Conservation (phyloP, 2,329 filamentous ascomycete species). For the Cordyceps pruinosa region DNA sequence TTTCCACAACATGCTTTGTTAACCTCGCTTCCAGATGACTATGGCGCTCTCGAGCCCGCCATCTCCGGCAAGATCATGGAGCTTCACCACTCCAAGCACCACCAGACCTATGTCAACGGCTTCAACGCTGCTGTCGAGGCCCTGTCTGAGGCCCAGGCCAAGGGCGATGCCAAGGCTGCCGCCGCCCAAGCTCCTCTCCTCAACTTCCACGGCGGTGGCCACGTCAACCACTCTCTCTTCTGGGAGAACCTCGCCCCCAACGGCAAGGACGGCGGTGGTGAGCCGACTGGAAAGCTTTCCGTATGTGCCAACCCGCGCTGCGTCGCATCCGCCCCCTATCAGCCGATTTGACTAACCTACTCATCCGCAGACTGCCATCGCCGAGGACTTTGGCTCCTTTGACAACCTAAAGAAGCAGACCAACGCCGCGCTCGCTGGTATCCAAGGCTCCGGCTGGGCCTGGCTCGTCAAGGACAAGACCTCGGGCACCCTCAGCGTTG, state of each 20-base stretch:
- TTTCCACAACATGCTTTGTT: neutral
- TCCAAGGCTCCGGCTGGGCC: conserved; percentile 86
- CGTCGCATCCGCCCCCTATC: neutral
- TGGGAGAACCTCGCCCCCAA: conserved; percentile 74
- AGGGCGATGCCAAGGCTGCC: conserved; percentile 50
- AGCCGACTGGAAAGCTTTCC: conserved; percentile 55
- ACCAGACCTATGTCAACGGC: conserved; percentile 87
- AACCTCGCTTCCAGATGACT: conserved; percentile 64
- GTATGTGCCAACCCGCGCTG: conserved; percentile 23
- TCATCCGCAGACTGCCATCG: conserved; percentile 45
- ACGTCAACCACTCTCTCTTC: conserved; percentile 82
- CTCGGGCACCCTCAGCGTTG: conserved; percentile 54
- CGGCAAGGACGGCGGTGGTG: conserved; percentile 54
- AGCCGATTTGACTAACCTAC: neutral
- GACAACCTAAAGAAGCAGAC: conserved; percentile 59
- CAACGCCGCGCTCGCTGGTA: conserved; percentile 60
- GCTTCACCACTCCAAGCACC: conserved; percentile 89
- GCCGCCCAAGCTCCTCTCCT: conserved; percentile 48
- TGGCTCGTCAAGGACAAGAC: conserved; percentile 73
- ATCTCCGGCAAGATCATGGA: conserved; percentile 94
- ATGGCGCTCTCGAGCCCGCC: conserved; percentile 79
- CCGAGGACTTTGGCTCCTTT: conserved; percentile 60
- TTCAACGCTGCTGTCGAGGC: conserved; percentile 76
- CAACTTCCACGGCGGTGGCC: conserved; percentile 78
- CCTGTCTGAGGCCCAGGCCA: conserved; percentile 55